Evolutionary conservation across 805 yeast genomes (phyloP).

Genomic region (Wickerhamomyces rabaulensis): DNA sequence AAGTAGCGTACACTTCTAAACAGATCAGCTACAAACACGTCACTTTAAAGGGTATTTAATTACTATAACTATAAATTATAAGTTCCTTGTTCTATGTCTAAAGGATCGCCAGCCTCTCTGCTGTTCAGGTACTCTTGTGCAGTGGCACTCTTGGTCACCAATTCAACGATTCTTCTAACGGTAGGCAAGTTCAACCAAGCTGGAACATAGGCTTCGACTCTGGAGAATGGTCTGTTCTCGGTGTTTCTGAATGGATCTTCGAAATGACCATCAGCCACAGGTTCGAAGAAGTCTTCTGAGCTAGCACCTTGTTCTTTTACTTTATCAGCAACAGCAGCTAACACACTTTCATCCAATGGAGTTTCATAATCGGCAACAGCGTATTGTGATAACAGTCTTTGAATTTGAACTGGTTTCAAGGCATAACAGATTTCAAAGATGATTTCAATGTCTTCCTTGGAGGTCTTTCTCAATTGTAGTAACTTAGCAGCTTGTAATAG

Average conservation of each 20-base stretch:
- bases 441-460: slow-evolving; percentile 83
- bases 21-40: no score
- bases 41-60: neutral
- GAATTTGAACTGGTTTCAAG: slow-evolving; percentile 91
- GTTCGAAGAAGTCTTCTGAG: slow-evolving; percentile 62
- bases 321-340: slow-evolving; percentile 74
- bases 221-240: slow-evolving; percentile 69
- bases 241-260: slow-evolving; percentile 79
- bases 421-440: slow-evolving; percentile 94
- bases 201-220: slow-evolving; percentile 89
- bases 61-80: neutral
- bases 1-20: no score
- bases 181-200: slow-evolving; percentile 89
- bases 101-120: slow-evolving; percentile 18
- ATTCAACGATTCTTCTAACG: slow-evolving; percentile 81
- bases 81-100: slow-evolving; percentile 3
- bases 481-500: slow-evolving; percentile 90
- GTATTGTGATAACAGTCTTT: slow-evolving; percentile 84
- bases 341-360: slow-evolving; percentile 79
- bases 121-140: slow-evolving; percentile 46
- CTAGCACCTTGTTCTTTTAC: slow-evolving; percentile 58
- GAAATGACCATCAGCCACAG: slow-evolving; percentile 67
- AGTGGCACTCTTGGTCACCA: slow-evolving; percentile 78
- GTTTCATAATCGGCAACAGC: slow-evolving; percentile 91
- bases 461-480: slow-evolving; percentile 84